These are phyloP conservation scores for Dothiorella sarmentorum DNA, from an alignment of 2,329 filamentous ascomycete species.

Conservation along the genomic window DNA sequence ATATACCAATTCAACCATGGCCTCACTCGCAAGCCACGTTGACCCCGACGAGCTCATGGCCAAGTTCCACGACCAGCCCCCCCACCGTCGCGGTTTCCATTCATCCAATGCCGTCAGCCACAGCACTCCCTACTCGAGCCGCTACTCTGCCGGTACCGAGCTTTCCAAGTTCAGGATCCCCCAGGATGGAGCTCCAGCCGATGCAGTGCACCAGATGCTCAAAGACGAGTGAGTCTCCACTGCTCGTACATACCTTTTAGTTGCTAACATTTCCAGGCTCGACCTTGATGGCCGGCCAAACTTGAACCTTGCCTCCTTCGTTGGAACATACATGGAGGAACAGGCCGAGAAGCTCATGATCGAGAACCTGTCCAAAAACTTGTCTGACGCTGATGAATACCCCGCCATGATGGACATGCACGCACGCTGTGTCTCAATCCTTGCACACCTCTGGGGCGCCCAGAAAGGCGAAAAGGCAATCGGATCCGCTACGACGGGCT, in stretches of 20 bases:
- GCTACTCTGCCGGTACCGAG: constrained; percentile 53
- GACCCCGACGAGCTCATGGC: constrained; percentile 54
- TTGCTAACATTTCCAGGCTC: constrained; percentile 29
- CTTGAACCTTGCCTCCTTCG: constrained; percentile 66
- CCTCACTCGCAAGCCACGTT: constrained; percentile 36
- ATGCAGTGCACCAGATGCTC: constrained; percentile 62
- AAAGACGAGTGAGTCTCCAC: constrained; percentile 35
- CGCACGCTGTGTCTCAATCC: constrained; percentile 62
- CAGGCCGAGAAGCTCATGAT: constrained; percentile 63
- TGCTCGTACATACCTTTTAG: not conserved
- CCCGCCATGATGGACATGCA: constrained; percentile 38
- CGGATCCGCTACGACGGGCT: constrained; percentile 68
- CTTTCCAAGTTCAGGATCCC: constrained; percentile 61
- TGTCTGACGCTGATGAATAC: constrained; percentile 61
- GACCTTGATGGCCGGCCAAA: constrained; percentile 65
- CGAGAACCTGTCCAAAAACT: constrained; percentile 67
- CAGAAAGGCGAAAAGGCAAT: constrained; percentile 61
- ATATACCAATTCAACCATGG: not conserved
- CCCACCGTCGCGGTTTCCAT: constrained; percentile 37
- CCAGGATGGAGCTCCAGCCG: constrained; percentile 55
- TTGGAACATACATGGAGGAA: constrained; percentile 68
- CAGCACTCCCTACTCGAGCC: constrained; percentile 55
- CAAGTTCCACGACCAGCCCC: constrained; percentile 48
- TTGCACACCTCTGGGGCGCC: constrained; percentile 64
- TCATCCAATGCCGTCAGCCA: constrained; percentile 47